Percentiles rank a stretch among this genome's conserved stretches.
Evolutionary conservation across 345 rosid species (phyloP).

Genomic region (Isatis tinctoria): DNA sequence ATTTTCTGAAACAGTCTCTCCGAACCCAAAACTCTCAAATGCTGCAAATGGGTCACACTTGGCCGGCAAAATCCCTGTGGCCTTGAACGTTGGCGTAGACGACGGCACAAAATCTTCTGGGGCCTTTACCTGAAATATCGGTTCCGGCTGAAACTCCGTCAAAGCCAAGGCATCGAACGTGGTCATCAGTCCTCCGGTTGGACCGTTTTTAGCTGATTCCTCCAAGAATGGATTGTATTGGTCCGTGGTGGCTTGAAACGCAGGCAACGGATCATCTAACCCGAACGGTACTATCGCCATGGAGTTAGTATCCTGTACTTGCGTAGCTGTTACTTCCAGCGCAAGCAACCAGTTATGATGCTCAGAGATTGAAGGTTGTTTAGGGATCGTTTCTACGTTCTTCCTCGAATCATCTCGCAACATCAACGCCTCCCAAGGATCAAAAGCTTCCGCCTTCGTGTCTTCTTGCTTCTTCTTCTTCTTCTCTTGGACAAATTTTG

Average conservation of each 20-base stretch:
- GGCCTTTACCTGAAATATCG: conserved; percentile 48
- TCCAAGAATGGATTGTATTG: conserved; percentile 51
- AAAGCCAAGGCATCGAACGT: conserved; percentile 10
- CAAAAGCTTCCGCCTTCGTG: conserved; percentile 3
- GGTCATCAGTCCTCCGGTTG: not conserved
- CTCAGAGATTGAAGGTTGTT: not conserved
- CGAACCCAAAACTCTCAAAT: conserved; percentile 29
- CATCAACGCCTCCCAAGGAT: conserved; percentile 29
- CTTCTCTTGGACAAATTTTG: conserved; percentile 2
- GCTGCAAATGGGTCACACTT: conserved; percentile 52
- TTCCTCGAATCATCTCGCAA: conserved; percentile 22
- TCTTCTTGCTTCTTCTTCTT: conserved; percentile 17
- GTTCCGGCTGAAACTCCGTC: conserved; percentile 36
- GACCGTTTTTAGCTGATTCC: conserved; percentile 14
- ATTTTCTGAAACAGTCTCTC: conserved; percentile 21
- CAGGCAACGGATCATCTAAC: conserved; percentile 10
- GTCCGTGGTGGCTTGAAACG: conserved; percentile 9
- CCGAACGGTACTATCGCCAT: conserved; percentile 24
- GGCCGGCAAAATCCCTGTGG: not conserved
- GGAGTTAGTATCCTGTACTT: conserved; percentile 15
- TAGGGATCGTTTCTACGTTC: not conserved
- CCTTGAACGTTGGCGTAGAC: conserved; percentile 29
- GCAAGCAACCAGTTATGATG: conserved; percentile 53
- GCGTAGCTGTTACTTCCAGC: conserved; percentile 36
- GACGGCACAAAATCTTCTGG: conserved; percentile 29